Evolutionary conservation across 2,329 filamentous ascomycete species (phyloP), one percentile per base, ranked within the genome.

Genomic region (Penicillium capsulatum): DNA sequence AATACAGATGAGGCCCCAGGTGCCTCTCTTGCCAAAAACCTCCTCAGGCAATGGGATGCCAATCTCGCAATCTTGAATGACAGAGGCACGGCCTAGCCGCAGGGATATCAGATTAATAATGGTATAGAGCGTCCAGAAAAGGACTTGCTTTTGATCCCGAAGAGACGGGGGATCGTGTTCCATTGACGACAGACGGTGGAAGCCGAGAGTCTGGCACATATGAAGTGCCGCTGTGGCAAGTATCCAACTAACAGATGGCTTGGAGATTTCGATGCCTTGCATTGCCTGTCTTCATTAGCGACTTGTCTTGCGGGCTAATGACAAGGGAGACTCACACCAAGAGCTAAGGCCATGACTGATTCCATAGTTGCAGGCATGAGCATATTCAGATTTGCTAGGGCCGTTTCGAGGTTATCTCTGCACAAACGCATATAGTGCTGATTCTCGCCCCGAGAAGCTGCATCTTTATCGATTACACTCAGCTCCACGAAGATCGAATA

Each of bases 181-280:
- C 54, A 61, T 54, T 17, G 61, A 51, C 3, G 51, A 48, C 8
- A 45, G 29, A 30, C 58, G 52, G 54, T 83, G 80, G 44, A 79
- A 81, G 3, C 80, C 80, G 3, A 82, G 72, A 0, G 75, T 76
- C 50, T 81, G 77, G 47, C 78, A 81, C 36, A 84, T 67, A 36
- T 76, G 72, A 9, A 75, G 74, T 0, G 80, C 80, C 13, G 73
- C 72, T 5, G 74, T 76, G 16, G 73, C 75, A 13, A 84, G 64
- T n/a, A 78, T 75, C 74, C 79, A 81, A n/a, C 77, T 77, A 3
- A 84, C 69, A 0, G 77, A 79, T 1, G 79, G 77, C 27, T 78
- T 76, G 3, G 78, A 80, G 10, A 75, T 69, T 45, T 83, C 79
- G 33, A 83, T 73, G 9, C 79, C 73, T 50, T 82, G 78, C n/a